Conservation (phyloP, 306 rosid genomes). For the Herpetospermum pedunculosum region DNA sequence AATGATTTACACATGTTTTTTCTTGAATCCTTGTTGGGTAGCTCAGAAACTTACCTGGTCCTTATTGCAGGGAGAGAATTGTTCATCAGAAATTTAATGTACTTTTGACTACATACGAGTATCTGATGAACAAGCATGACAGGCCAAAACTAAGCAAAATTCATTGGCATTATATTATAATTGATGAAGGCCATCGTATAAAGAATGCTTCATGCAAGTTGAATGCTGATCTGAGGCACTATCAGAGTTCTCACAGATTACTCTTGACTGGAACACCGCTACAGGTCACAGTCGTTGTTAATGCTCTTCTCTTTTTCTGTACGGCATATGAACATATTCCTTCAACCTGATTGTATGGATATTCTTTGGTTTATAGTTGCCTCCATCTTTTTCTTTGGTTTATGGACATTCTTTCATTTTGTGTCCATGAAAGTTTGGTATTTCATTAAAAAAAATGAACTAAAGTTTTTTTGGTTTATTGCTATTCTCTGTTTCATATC, state of each 20-base stretch:
- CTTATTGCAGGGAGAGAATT: conserved; percentile 73
- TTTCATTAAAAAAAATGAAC: no score
- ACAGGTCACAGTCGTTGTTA: conserved; percentile 49
- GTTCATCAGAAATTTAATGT: conserved; percentile 93
- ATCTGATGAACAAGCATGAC: conserved; percentile 98
- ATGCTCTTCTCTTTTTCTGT: background rate
- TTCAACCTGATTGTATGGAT: background rate
- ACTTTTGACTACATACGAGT: conserved; percentile 91
- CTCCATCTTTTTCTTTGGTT: no score
- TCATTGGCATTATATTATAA: conserved; percentile 93
- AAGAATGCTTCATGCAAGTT: conserved; percentile 99
- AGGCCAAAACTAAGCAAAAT: conserved; percentile 94
- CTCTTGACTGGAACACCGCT: conserved; percentile 96
- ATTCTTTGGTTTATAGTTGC: background rate
- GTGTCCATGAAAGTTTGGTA: no score
- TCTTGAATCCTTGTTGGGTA: conserved; percentile 2
- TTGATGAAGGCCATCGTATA: conserved; percentile 99
- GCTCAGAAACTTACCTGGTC: conserved; percentile 14
- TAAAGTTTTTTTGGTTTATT: no score
- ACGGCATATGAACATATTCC: background rate
- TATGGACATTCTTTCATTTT: no score
- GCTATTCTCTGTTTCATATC: no score
- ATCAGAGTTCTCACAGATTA: conserved; percentile 94
- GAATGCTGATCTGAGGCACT: conserved; percentile 86
- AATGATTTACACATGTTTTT: conserved; percentile 14